Conservation (phyloP, 768 basidiomycete genomes). For the Vararia minispora region DNA sequence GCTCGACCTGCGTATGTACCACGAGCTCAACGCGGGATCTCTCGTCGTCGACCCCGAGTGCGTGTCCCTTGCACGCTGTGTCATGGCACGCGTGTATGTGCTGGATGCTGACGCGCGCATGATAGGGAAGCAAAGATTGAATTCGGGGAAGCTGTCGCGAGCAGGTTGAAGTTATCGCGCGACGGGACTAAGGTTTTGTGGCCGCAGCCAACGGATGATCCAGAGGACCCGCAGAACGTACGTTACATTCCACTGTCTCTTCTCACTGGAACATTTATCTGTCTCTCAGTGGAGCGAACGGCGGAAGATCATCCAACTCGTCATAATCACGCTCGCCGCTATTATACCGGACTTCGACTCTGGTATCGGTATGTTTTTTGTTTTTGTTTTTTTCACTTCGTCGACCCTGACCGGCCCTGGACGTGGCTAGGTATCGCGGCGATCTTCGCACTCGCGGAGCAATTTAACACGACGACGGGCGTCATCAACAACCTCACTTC, state of each 20-base stretch:
- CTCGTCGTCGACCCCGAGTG: conserved; percentile 53
- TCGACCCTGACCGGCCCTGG: not conserved
- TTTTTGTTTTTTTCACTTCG: not conserved
- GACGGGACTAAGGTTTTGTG: conserved; percentile 54
- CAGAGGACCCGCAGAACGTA: conserved; percentile 56
- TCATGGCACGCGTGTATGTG: not conserved
- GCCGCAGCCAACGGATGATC: conserved; percentile 57
- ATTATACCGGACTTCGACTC: conserved; percentile 62
- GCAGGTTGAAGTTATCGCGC: conserved; percentile 41
- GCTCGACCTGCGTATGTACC: conserved; percentile 30
- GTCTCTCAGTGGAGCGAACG: conserved; percentile 36
- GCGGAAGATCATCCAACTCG: conserved; percentile 43
- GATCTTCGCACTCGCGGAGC: conserved; percentile 46
- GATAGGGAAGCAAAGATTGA: conserved; percentile 50
- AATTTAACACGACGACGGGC: conserved; percentile 42
- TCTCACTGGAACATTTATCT: conserved; percentile 3
- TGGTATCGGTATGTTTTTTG: conserved; percentile 35
- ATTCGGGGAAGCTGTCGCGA: conserved; percentile 44
- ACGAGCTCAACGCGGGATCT: conserved; percentile 45
- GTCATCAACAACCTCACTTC: conserved; percentile 55
- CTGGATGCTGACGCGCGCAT: not conserved
- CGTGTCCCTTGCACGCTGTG: conserved; percentile 14
- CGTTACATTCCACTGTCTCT: conserved; percentile 7
- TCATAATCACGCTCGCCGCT: conserved; percentile 52
- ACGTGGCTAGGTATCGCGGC: conserved; percentile 38